Evolutionary conservation across 306 rosid genomes (phyloP), one percentile per base, ranked within the genome.

Genomic region (Pyrus communis): DNA sequence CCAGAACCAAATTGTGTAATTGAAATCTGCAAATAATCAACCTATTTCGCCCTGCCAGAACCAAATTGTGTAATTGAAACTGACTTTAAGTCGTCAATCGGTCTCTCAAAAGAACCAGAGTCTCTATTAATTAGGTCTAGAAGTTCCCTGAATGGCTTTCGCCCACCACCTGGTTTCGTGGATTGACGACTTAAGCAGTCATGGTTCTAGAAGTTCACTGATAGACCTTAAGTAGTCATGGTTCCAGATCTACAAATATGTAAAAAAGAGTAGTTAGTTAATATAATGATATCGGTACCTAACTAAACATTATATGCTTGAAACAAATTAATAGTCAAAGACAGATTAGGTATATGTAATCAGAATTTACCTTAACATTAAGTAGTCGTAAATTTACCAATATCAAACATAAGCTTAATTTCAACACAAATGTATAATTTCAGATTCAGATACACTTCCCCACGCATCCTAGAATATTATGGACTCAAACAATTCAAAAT

Each of bases 151-250:
- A 90, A 79, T 69, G 96, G 96, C 80, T 70, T 87, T 77, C 93
- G 91, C 40, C 97, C 96, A 4, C 96, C 96, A 30, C 89, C 89
- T 51, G 96, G 98, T 84, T 91, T 87, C 88, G 92, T 90, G 79
- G 95, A 91, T 74, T 87, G 84, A 86, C 86, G 80, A 66, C 40
- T 35, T 35, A 82, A 83, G 77, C 80, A 33, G 38, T 33, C 38
- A 5, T 33, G 38, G 35, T 33, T 33, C 35, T 5, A 33, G 35
- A 33, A 33, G 35, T 33, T 33, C 35, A 33, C 35, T 5, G 35
- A 33, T 33, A 33, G 7, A 33, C 35, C 38, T 33, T 33, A 82
- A 83, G 77, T 77, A 85, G 57, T 82, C 88, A 65, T 85, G 38
- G 40, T 35, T 35, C 40, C 40, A 35, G 40, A 35, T 35, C 40